Evolutionary conservation across 2,329 filamentous ascomycete species (phyloP), one percentile per base, ranked within the genome.

Genomic region (Cladophialophora carrionii): DNA sequence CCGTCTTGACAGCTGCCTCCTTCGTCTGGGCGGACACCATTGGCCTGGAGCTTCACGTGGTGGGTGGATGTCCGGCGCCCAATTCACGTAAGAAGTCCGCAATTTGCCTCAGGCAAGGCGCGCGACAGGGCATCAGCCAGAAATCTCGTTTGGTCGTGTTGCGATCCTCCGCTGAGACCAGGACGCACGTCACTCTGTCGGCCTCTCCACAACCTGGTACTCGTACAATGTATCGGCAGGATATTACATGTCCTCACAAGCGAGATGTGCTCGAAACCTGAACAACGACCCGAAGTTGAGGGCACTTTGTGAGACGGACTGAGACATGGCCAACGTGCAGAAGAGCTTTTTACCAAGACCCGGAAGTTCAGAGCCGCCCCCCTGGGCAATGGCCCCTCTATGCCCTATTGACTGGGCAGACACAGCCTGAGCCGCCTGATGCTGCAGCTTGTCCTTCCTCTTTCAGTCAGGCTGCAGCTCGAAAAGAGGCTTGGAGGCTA

Each of bases 251-350:
- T n/a, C 5, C 22, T 26, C 20, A 3, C 31, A 60, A 60, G 46
- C 57, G 57, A 60, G 48, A 60, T 52, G 48, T 29, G 46, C 10
- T 60, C n/a, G 29, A 32, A 41, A 43, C 31, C 20, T 14, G 32
- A 31, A 52, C n/a, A 4, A 10, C 46, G 29, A 32, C 43, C 26
- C 29, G 56, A 58, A 58, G 17, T 14, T 26, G 17, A 49, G 34
- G 17, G 43, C 56, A 41, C 22, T n/a, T 3, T 7, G 34, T 29
- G 43, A 49, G 22, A 20, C 31, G 48, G 31, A 37, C 12, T 60
- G 46, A 60, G 57, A 60, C 57, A 51, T 51, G 57, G 46, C 57
- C 48, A 60, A 60, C 48, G 48, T 52, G 46, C n/a, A 37, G 46
- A n/a, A 37, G 31, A 22, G n/a, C 46, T 43, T 46, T 49, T 58